Conservation (phyloP, 1,139 yeast species). For the Magnusiomyces clavatus region DNA sequence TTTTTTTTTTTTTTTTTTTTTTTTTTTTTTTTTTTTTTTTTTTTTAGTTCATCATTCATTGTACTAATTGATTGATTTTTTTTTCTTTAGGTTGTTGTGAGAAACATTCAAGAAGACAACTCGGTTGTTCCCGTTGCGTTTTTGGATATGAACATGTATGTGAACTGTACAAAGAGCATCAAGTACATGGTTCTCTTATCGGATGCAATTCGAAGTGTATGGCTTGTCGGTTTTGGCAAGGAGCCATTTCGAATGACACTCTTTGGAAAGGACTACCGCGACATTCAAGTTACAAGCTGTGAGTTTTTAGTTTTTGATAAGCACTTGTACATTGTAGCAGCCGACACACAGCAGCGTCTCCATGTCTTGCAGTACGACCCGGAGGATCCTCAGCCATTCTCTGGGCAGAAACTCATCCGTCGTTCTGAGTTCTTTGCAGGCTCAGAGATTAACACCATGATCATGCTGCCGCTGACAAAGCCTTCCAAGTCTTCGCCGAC, state of each 20-base stretch:
- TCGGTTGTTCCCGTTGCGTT: slow-evolving; percentile 88
- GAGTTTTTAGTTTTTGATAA: slow-evolving; percentile 72
- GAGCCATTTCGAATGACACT: slow-evolving; percentile 85
- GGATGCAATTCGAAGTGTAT: slow-evolving; percentile 72
- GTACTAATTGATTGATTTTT: slow-evolving; percentile 7
- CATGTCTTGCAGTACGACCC: slow-evolving; percentile 87
- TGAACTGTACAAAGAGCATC: slow-evolving; percentile 72
- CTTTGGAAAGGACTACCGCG: slow-evolving; percentile 66
- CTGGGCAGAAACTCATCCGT: slow-evolving; percentile 70
- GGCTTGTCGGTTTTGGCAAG: slow-evolving; percentile 82
- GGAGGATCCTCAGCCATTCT: slow-evolving; percentile 73
- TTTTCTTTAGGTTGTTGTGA: no score
- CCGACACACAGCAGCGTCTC: slow-evolving; percentile 62
- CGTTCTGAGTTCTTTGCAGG: slow-evolving; percentile 68
- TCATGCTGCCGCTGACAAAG: slow-evolving; percentile 38
- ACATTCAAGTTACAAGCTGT: slow-evolving; percentile 50
- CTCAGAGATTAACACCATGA: slow-evolving; percentile 52
- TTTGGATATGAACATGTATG: slow-evolving; percentile 72
- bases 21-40: neutral
- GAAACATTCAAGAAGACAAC: slow-evolving; percentile 79
- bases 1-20: slow-evolving; percentile 17
- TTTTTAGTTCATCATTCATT: neutral
- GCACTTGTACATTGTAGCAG: slow-evolving; percentile 56
- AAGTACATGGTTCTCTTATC: slow-evolving; percentile 75
- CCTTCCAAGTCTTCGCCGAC: slow-evolving; percentile 4